Evolutionary conservation across 1,284 basidiomycete genomes (phyloP), one percentile per base, ranked within the genome.

Genomic region (Fistulina hepatica): DNA sequence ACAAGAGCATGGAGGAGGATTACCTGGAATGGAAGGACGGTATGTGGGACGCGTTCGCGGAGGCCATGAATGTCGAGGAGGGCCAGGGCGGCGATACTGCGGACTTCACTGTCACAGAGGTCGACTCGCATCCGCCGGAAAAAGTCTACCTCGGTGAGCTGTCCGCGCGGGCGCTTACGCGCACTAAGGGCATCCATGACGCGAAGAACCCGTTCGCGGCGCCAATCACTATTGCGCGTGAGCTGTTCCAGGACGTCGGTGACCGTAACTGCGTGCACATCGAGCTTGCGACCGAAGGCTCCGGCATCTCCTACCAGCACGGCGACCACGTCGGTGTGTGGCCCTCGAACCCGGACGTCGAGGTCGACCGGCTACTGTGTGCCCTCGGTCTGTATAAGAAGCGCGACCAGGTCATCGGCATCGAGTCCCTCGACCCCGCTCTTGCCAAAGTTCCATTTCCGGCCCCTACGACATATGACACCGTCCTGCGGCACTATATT

Each of bases 1-100:
- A 98, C 63, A 95, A 95, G 70, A 92, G 86, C 55, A 94, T 98
- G 89, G 94, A 98, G 60, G 95, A 98, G 65, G 94, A 98, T 63
- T 98, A 97, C 58, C 73, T 98, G n/a, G 91, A 89, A 47, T 98
- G 94, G 94, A 98, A 98, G 62, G 94, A 98, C 57, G 73, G 70
- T 51, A 93, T 97, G 91, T 97, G 92, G 81, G 81, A 84, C 32
- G 76, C 79, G 5, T 89, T 98, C 44, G 73, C 90, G 20, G 60
- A 71, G 46, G 72, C 73, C 34, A 74, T 97, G 70, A 72, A 73
- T 45, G 88, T 97, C 40, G 92, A 97, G 59, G 94, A 97, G 60
- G 94, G 95, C 41, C 89, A 90, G 50, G 90, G 90, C 40, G 91
- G 89, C 42, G 94, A 97, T 53, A 74, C 84, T n/a, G 76, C 93